Evolutionary conservation across 2,329 filamentous ascomycete species (phyloP), one percentile per base, ranked within the genome.

Genomic region (Penicillium sp.): DNA sequence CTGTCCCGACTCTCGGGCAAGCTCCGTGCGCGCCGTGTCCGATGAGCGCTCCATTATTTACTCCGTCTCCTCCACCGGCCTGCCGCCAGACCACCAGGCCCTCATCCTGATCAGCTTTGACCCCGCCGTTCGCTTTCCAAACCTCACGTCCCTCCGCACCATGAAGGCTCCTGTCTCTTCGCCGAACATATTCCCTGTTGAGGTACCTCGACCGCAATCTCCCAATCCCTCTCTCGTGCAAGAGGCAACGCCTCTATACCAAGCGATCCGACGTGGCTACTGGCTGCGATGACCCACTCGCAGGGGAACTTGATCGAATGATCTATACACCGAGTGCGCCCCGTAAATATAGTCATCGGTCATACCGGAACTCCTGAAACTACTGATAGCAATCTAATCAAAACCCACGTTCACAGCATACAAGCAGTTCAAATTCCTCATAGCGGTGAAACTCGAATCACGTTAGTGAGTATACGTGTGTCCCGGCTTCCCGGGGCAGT

Each of bases 41-140:
- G 73, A 74, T 20, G 72, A 76, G 38, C 67, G 72, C 11, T 72
- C 72, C 1, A 57, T 76, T 16, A 51, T 75, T 16, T 76, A 76
- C 51, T 71, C 71, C 1, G 64, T 72, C 7, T 62, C 71, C 7
- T 61, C 63, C 4, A 55, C 63, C 0, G 64, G 58, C 5, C 48
- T 64, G 2, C 39, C 53, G 2, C 48, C 50, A 3, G 57, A 49
- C 6, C 57, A 69, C 27, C 60, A 69, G 39, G 68, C 70, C 3
- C 60, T 75, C 20, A 56, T 74, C 8, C 62, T 74, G 35, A 65
- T 75, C 49, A 73, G 66, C 45, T 75, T 75, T 50, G 72, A 75
- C 53, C 72, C 72, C 0, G 53, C 60, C 3, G 65, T 73, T 36
- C 62, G 61, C 33, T 61, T 72, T 27, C 58, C 66, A 10, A 49